Evolutionary conservation across 805 yeast genomes (phyloP).

Genomic region (Sporopachydermia lactativora): DNA sequence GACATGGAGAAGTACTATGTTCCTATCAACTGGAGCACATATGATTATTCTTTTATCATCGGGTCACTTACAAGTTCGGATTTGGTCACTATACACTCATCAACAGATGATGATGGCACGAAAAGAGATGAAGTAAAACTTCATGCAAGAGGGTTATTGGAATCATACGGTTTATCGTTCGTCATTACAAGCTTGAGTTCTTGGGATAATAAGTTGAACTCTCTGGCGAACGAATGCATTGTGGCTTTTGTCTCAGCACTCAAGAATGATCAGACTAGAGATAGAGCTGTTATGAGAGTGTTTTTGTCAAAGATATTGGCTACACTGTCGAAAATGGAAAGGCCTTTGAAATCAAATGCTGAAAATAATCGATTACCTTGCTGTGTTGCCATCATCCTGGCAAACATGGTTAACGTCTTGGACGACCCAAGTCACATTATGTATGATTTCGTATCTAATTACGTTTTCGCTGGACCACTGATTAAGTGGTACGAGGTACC

Average conservation of each 20-base stretch:
- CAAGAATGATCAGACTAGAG: slow-evolving; percentile 29
- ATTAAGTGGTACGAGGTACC: slow-evolving; percentile 31
- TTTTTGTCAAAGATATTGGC: slow-evolving; percentile 30
- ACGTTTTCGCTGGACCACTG: slow-evolving; percentile 43
- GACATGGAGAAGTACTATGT: not conserved
- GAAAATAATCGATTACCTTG: slow-evolving; percentile 14
- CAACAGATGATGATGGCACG: not conserved
- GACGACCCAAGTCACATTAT: slow-evolving; percentile 59
- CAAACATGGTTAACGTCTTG: slow-evolving; percentile 42
- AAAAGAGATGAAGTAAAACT: not conserved
- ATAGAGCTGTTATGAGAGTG: slow-evolving; percentile 38
- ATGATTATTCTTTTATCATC: not conserved
- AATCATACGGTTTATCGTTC: not conserved
- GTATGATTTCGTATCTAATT: slow-evolving; percentile 57
- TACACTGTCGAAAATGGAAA: slow-evolving; percentile 15
- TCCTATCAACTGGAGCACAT: not conserved
- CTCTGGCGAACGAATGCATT: slow-evolving; percentile 1
- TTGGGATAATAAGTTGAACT: not conserved
- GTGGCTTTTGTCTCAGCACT: slow-evolving; percentile 8
- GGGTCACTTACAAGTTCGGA: not conserved
- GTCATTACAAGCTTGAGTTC: not conserved
- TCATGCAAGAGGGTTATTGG: not conserved
- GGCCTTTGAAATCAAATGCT: slow-evolving; percentile 6
- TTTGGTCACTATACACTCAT: not conserved
- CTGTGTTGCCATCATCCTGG: slow-evolving; percentile 38